phyloP scores from a whole-genome alignment of 225 moss, liverwort and hornwort species.

The Pleurozium schreberi region DNA sequence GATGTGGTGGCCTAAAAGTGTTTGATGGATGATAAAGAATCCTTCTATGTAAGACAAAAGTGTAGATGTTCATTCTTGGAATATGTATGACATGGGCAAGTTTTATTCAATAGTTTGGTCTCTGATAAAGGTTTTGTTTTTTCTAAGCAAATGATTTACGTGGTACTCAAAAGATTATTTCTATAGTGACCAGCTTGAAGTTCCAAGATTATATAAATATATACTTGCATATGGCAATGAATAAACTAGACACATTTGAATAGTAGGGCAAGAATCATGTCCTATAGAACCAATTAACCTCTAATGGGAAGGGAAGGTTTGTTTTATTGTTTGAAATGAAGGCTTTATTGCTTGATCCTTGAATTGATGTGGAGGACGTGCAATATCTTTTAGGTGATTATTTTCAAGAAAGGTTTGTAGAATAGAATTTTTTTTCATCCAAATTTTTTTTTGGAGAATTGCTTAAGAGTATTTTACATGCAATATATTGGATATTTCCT shows the following conservation, averaged over 20 bases:
- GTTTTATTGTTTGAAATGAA: background rate
- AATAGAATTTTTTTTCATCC: too few relatives aligned
- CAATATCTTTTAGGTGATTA: too few relatives aligned
- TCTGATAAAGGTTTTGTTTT: background rate
- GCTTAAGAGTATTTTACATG: background rate
- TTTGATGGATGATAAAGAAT: fast-evolving
- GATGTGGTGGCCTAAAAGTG: fast-evolving
- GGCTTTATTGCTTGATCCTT: too few relatives aligned
- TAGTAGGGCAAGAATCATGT: background rate
- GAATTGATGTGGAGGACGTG: too few relatives aligned
- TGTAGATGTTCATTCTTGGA: background rate
- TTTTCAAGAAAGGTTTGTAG: too few relatives aligned
- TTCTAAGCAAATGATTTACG: background rate
- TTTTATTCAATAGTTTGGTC: background rate
- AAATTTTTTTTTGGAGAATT: fast-evolving
- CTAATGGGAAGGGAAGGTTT: background rate
- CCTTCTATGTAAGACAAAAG: background rate
- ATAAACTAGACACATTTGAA: background rate
- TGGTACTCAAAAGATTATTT: fast-evolving
- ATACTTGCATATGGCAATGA: fast-evolving
- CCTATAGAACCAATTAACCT: background rate
- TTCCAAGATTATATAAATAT: background rate
- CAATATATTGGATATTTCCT: background rate
- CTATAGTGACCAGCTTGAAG: fast-evolving
- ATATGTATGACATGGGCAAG: background rate